These are phyloP conservation scores for Wallacemonas rigidus DNA, from an alignment of 208 protist species.

Conservation along the genomic window DNA sequence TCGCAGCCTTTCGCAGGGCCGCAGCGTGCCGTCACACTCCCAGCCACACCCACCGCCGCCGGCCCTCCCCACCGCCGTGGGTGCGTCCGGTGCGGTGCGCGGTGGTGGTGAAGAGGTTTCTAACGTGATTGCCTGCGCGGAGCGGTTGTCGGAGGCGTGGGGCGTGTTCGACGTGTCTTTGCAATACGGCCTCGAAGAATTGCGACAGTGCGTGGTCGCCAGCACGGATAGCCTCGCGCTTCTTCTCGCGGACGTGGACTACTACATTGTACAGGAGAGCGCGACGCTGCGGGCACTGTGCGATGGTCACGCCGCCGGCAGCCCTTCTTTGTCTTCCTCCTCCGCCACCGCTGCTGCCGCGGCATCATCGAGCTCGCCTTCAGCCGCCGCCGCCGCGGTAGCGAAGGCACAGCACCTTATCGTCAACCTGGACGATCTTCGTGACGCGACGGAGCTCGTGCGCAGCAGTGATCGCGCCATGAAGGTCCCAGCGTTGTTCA, in stretches of 20 bases:
- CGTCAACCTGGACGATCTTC: slow-evolving; percentile 49
- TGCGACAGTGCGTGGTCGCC: slow-evolving; percentile 60
- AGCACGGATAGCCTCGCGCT: slow-evolving; percentile 41
- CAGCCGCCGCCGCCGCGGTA: slow-evolving; percentile 8
- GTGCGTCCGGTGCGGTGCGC: neutral
- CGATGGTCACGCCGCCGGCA: neutral
- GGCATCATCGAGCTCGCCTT: neutral
- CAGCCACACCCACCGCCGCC: neutral
- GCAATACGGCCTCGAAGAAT: slow-evolving; percentile 21
- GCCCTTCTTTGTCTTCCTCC: neutral
- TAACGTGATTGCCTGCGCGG: slow-evolving; percentile 8
- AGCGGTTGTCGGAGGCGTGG: slow-evolving; percentile 14
- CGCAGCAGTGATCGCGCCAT: slow-evolving; percentile 21
- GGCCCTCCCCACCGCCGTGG: neutral
- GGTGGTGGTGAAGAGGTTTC: neutral
- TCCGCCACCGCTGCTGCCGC: neutral
- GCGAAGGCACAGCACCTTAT: slow-evolving; percentile 27
- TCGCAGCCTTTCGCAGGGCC: slow-evolving; percentile 11
- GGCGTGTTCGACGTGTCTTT: slow-evolving; percentile 24
- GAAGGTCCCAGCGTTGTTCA: slow-evolving; percentile 31
- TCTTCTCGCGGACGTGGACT: slow-evolving; percentile 62
- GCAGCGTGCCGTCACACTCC: neutral
- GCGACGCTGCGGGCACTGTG: slow-evolving; percentile 2
- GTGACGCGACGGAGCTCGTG: slow-evolving; percentile 43
- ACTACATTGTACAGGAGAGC: slow-evolving; percentile 31